Evolutionary conservation across 352 stramenopile genomes (phyloP).

Genomic region (Phytopythium helicoides): DNA sequence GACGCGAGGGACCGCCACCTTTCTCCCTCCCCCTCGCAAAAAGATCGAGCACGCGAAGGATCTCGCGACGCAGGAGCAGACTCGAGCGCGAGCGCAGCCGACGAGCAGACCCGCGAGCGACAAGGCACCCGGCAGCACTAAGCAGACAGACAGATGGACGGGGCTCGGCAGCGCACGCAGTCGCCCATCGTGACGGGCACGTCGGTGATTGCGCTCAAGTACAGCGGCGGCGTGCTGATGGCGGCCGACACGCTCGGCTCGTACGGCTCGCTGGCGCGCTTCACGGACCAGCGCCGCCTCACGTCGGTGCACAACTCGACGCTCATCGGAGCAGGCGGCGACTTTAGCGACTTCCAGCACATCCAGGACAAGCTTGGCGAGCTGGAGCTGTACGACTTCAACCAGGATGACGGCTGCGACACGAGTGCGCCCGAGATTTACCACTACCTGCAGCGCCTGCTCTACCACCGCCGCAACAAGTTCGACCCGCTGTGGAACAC

Average conservation of each 20-base stretch:
- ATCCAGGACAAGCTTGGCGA: slow-evolving; percentile 94
- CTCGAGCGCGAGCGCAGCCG: no score
- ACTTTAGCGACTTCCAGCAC: slow-evolving; percentile 98
- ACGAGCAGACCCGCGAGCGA: background rate
- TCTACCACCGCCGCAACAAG: slow-evolving; percentile 99
- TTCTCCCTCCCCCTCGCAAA: no score
- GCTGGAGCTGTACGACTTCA: slow-evolving; percentile 94
- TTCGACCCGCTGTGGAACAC: slow-evolving; percentile 99
- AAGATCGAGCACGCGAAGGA: no score
- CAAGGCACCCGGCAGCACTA: slow-evolving; percentile 10
- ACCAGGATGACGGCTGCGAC: slow-evolving; percentile 94
- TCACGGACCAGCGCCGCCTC: slow-evolving; percentile 92
- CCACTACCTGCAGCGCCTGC: slow-evolving; percentile 96
- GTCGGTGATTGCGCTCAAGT: slow-evolving; percentile 96
- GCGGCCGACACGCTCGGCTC: slow-evolving; percentile 97
- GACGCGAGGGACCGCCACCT: no score
- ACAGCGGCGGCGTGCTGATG: slow-evolving; percentile 96
- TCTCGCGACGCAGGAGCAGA: no score
- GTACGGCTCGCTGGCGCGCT: slow-evolving; percentile 97
- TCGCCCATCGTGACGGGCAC: slow-evolving; percentile 97
- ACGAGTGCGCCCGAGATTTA: slow-evolving; percentile 94
- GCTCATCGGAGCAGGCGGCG: slow-evolving; percentile 94
- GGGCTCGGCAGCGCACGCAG: slow-evolving; percentile 81
- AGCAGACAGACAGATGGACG: slow-evolving; percentile 7
- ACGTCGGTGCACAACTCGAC: slow-evolving; percentile 89